Evolutionary conservation across 192 early-diverging fungal species (phyloP), one percentile per base, ranked within the genome.

Genomic region (Coemansia sp.): DNA sequence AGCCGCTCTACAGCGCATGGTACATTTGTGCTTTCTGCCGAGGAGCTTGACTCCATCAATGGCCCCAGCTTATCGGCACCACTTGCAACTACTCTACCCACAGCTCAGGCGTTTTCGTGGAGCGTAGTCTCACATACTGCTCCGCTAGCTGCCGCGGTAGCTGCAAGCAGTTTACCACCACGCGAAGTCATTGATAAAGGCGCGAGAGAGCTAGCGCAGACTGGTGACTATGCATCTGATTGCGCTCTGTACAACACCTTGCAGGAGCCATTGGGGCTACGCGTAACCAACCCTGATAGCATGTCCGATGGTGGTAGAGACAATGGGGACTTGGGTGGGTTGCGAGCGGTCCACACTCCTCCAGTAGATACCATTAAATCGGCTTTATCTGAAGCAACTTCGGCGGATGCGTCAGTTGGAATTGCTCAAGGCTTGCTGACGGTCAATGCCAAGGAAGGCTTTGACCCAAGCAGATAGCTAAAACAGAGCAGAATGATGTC

Each of bases 1-100:
- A 66, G 56, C 34, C 39, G 56, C 21, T 66, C 65, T 5, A 59
- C 65, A 20, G 40, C 40, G n/a, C 65, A 66, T 9, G 65, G 65
- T 14, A 59, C 65, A 24, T 45, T 76, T 45, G 55, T 70, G 45
- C 60, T 76, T 37, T 76, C 74, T 9, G 69, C 65, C 28, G 74
- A 66, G 16, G 74, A 76, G 62, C 69, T 76, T 9, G 60, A 67
- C 50, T 21, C 51, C 5, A 63, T 71, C 14, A 71, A 71, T 34
- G 65, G 69, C 37, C 37, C 34, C 23, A 35, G 37, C 38, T 16
- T 58, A 31, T 53, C 50, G 3, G 50, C 26, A 6, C 50, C 26
- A 10, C 23, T 16, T 23, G 50, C 13, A 24, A 16, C 50, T 5
- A 28, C 23, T 6, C 26, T 53, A 37, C 34, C 31, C n/a, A 3